Base-by-base conservation (phyloP, 257 asterid genomes). In the Fraxinus anomala region DNA sequence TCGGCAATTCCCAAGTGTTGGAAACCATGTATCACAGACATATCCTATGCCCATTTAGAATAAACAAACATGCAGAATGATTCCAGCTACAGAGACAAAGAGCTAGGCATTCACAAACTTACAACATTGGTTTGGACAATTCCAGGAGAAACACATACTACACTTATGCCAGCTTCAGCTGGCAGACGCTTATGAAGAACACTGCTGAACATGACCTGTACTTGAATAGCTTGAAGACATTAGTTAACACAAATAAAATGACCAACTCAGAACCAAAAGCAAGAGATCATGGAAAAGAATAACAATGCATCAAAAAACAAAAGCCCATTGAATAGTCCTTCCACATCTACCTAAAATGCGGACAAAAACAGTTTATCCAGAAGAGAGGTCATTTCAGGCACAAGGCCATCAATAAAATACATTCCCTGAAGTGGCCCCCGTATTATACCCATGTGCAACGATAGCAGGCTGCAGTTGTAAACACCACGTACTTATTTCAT, bases 41-140 rank as follows among this genome's bases (percentile, higher is more conserved):
- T 33, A 34, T 14, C 30, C 23, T 59, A n/a, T 54, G 10, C 6
- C 19, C 30, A 56, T 37, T 24, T 2, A 21, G 21, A 54, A 37
- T 21, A 6, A 65, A 56, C 13, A 12, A 1, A 37, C 24, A n/a
- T 6, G 34, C 33, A 24, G 10, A 56, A 4, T 34, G 65, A 70
- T 13, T 51, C 24, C 40, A 47, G 34, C 71, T 7, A 40, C 49
- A 34, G 4, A 44, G 74, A 63, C 40, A 80, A 82, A 61, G 70
- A 7, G 21, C 54, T 67, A 26, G 12, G 42, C 19, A 30, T 54
- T 76, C 16, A 51, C 79, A 63, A 85, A 86, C 96, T 91, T 92
- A 96, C 99, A 65, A 96, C 98, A 84, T 96, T 96, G 75, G 99
- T 93, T 67, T 92, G 97, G 77, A 93, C 99, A 77, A 96, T 83